These are phyloP conservation scores for Crassisporium funariophilum DNA, from an alignment of 768 basidiomycete genomes.

Conservation along the genomic window DNA sequence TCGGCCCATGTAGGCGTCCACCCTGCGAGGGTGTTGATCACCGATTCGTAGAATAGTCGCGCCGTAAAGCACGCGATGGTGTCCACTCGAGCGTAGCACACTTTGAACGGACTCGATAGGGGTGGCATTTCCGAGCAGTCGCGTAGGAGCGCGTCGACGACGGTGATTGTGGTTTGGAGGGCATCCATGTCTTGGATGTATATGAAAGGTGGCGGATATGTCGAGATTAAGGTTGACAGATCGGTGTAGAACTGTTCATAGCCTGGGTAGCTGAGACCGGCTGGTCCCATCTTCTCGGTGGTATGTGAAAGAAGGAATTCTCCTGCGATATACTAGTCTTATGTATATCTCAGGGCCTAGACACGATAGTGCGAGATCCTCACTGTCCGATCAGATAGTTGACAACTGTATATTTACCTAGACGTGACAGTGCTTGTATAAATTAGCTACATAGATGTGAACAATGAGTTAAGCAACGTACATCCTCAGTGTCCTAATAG, in stretches of 20 bases:
- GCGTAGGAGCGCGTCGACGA: slow-evolving; percentile 42
- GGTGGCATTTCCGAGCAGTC: slow-evolving; percentile 17
- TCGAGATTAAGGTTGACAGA: slow-evolving; percentile 38
- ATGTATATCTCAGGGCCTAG: too few species aligned
- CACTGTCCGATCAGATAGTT: too few species aligned
- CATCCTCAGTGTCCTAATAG: too few species aligned
- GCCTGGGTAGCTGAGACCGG: too few species aligned
- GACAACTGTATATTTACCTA: too few species aligned
- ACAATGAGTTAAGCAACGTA: too few species aligned
- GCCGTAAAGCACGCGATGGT: slow-evolving; percentile 62
- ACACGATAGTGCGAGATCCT: too few species aligned
- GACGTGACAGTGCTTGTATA: too few species aligned
- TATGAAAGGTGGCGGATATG: slow-evolving; percentile 62
- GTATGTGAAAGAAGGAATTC: too few species aligned
- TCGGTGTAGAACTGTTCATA: slow-evolving; percentile 34
- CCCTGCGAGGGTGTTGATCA: slow-evolving; percentile 59
- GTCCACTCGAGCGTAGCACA: slow-evolving; percentile 51
- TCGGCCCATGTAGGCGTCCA: slow-evolving; percentile 62
- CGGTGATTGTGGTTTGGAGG: slow-evolving; percentile 44
- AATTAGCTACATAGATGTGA: too few species aligned
- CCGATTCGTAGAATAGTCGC: slow-evolving; percentile 65
- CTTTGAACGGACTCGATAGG: slow-evolving; percentile 22
- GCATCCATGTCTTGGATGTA: slow-evolving; percentile 63
- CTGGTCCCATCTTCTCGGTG: too few species aligned
- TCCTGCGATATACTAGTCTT: too few species aligned